Conservation (phyloP, 2,329 filamentous ascomycete genomes). For the Shiraia bambusicola region DNA sequence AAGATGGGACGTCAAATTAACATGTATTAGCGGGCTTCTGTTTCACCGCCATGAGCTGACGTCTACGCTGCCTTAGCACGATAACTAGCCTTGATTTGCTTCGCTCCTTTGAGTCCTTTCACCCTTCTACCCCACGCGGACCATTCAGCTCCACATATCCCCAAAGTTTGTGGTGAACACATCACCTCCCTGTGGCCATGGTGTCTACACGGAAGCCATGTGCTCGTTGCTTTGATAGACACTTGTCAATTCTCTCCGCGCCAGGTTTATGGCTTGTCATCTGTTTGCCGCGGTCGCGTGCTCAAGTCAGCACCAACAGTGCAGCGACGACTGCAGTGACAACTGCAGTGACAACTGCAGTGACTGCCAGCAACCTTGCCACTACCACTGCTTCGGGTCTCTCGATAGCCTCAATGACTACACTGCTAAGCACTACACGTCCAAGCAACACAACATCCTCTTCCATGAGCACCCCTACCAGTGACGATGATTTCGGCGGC, state of each 20-base stretch:
- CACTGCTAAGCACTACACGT: background rate
- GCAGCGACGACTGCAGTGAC: background rate
- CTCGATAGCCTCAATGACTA: background rate
- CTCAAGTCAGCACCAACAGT: background rate
- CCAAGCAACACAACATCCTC: background rate
- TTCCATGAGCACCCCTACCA: background rate
- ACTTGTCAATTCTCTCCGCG: background rate
- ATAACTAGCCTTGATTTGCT: too few relatives aligned
- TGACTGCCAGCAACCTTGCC: background rate
- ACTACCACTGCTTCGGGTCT: background rate
- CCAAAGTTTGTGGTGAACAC: too few relatives aligned
- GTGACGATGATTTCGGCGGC: conserved; percentile 11
- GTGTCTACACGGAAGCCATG: too few relatives aligned
- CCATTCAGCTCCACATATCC: too few relatives aligned
- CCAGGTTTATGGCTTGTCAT: background rate
- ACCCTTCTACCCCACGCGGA: background rate
- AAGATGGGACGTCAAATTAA: background rate
- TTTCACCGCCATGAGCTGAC: background rate
- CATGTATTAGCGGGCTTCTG: background rate
- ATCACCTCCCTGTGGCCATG: too few relatives aligned
- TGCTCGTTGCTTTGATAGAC: background rate
- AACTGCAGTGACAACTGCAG: background rate
- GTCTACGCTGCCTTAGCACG: background rate
- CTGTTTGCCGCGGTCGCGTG: conserved; percentile 1
- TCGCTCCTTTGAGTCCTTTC: background rate